Evolutionary conservation across 345 rosid genomes (phyloP), one percentile per base, ranked within the genome.

Genomic region (Salix udensis): DNA sequence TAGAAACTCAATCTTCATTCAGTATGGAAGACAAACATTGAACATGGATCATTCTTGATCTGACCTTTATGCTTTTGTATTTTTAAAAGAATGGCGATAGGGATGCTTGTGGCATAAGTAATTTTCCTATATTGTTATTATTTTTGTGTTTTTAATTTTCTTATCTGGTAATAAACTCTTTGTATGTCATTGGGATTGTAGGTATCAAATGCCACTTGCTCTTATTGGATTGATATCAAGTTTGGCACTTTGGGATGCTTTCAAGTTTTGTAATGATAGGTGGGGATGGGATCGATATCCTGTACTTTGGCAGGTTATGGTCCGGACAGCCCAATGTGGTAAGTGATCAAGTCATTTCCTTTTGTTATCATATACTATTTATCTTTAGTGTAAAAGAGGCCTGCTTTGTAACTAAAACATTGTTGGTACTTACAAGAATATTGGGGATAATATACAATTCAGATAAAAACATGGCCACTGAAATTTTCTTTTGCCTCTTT

Each of bases 161-260:
- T 21, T n/a, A 65, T 34, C 58, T 68, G 52, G 31, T 19, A 6
- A 65, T 23, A 69, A 15, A 37, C 48, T 34, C 28, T 74, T 37
- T 73, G 39, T 64, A n/a, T 76, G 50, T 46, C 72, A 52, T 40
- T 53, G 44, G 65, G 50, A 62, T 80, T 82, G 39, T 67, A 93
- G 98, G 84, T 96, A 96, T 83, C 98, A 93, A 82, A 92, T 93
- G 94, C 98, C 97, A 18, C 86, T 92, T 72, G 92, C 99, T 61
- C 93, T 96, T 68, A 83, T 88, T 68, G 98, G 98, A 71, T 82
- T 96, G 83, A 46, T 92, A 68, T 88, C 90, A 70, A 85, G 97
- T 81, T 89, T 96, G 88, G 96, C 90, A 8, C 79, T 96, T 72
- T 96, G 98, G 99, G 98, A 93, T 77, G 60, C 86, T 37, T 88